phyloP scores from a whole-genome alignment of 306 rosid genomes.

The apple (Malus domestica) region DNA sequence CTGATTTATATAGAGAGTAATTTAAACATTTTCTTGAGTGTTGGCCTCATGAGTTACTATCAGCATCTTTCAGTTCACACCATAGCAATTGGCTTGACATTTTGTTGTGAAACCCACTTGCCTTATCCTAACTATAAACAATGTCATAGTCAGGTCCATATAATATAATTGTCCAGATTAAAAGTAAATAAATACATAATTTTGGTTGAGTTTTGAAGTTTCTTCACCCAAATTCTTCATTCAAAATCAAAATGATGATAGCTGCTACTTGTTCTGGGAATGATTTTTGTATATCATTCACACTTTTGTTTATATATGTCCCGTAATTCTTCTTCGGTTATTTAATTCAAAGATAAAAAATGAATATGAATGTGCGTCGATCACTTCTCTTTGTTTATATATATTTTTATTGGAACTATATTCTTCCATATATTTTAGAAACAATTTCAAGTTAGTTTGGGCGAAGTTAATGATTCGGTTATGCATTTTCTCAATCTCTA shows the following conservation, averaged over 20 bases:
- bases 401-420: neutral
- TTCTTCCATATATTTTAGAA: neutral
- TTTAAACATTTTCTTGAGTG: neutral
- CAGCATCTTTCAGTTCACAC: conserved; percentile 13
- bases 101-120: neutral
- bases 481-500: neutral
- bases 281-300: too few species aligned
- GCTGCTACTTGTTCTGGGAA: too few species aligned
- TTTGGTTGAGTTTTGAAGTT: neutral
- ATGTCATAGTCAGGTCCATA: neutral
- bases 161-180: neutral
- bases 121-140: neutral
- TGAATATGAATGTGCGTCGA: too few species aligned
- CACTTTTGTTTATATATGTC: too few species aligned
- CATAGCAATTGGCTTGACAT: neutral
- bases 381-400: neutral
- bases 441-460: neutral
- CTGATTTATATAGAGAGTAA: neutral
- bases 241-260: neutral
- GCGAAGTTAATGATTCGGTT: neutral
- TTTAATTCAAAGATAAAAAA: too few species aligned
- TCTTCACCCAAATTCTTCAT: neutral
- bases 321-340: too few species aligned
- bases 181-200: neutral
- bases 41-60: neutral